Conservation (phyloP, 257 asterid species). For the Nemophila menziesii region DNA sequence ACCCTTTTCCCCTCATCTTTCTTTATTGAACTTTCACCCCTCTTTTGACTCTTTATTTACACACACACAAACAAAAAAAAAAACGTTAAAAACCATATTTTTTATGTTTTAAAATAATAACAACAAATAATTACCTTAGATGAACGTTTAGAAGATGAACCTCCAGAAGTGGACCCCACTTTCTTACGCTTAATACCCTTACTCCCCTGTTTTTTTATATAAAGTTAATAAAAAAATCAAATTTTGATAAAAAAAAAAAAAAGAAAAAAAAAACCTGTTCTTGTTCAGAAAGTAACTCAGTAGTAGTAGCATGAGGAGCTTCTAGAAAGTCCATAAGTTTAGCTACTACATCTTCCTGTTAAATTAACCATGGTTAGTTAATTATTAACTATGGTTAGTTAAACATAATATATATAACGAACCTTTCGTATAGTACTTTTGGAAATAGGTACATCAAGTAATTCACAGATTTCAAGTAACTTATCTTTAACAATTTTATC, state of each 20-base stretch:
- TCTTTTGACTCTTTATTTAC: slow-evolving; percentile 37
- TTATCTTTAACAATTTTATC: slow-evolving; percentile 57
- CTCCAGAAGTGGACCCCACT: slow-evolving; percentile 21
- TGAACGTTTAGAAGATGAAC: slow-evolving; percentile 33
- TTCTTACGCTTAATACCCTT: slow-evolving; percentile 51
- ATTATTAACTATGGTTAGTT: no score
- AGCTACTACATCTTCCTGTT: slow-evolving; percentile 60
- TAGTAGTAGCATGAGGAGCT: slow-evolving; percentile 58
- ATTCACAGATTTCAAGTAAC: slow-evolving; percentile 44
- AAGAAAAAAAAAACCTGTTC: slow-evolving; percentile 36
- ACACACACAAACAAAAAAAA: neutral
- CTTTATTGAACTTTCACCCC: slow-evolving; percentile 27
- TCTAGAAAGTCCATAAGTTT: slow-evolving; percentile 57
- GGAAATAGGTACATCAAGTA: slow-evolving; percentile 46
- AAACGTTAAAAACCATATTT: no score
- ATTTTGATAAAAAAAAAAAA: neutral
- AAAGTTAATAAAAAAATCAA: no score
- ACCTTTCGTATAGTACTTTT: slow-evolving; percentile 46
- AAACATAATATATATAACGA: no score
- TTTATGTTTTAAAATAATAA: no score
- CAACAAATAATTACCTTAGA: slow-evolving; percentile 33
- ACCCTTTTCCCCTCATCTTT: slow-evolving; percentile 27
- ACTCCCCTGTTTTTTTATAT: slow-evolving; percentile 19
- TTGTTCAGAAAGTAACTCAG: slow-evolving; percentile 53
- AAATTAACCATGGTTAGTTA: no score